Evolutionary conservation across 805 yeast genomes (phyloP).

Genomic region (Candida taoyuanica): DNA sequence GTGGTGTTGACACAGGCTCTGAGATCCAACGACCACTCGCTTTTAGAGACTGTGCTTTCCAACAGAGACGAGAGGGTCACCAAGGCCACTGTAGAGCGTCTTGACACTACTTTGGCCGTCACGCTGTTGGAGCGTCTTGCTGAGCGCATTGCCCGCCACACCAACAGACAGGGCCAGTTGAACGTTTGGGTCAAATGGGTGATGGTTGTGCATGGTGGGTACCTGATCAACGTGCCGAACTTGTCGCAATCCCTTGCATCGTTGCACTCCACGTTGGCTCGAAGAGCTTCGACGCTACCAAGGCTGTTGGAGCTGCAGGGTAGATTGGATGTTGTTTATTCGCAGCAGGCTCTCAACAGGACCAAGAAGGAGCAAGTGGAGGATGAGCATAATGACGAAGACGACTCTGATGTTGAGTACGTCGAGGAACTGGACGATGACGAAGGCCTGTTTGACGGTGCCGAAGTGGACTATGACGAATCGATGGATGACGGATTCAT

Average conservation of each 20-base stretch:
- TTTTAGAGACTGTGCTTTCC: slow-evolving; percentile 76
- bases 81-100: slow-evolving; percentile 48
- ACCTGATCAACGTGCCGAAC: slow-evolving; percentile 40
- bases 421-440: slow-evolving; percentile 58
- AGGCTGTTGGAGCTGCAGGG: slow-evolving; percentile 79
- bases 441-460: slow-evolving; percentile 32
- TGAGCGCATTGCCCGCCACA: slow-evolving; percentile 53
- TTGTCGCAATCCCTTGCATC: slow-evolving; percentile 54
- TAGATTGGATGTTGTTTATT: slow-evolving; percentile 61
- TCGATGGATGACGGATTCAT: slow-evolving; percentile 29
- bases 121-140: slow-evolving; percentile 55
- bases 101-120: slow-evolving; percentile 52
- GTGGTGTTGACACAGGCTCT: slow-evolving; percentile 86
- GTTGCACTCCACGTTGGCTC: slow-evolving; percentile 58
- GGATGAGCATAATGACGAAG: slow-evolving; percentile 35
- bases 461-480: slow-evolving; percentile 24
- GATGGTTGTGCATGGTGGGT: slow-evolving; percentile 76
- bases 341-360: slow-evolving; percentile 58
- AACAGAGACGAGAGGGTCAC: slow-evolving; percentile 48
- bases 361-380: slow-evolving; percentile 33
- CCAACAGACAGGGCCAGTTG: slow-evolving; percentile 46
- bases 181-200: slow-evolving; percentile 86
- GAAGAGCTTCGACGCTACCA: slow-evolving; percentile 65
- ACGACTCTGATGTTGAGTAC: slow-evolving; percentile 49
- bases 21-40: slow-evolving; percentile 76